Conservation (phyloP, 352 stramenopile species). For the Halophytophthora polymorphica region DNA sequence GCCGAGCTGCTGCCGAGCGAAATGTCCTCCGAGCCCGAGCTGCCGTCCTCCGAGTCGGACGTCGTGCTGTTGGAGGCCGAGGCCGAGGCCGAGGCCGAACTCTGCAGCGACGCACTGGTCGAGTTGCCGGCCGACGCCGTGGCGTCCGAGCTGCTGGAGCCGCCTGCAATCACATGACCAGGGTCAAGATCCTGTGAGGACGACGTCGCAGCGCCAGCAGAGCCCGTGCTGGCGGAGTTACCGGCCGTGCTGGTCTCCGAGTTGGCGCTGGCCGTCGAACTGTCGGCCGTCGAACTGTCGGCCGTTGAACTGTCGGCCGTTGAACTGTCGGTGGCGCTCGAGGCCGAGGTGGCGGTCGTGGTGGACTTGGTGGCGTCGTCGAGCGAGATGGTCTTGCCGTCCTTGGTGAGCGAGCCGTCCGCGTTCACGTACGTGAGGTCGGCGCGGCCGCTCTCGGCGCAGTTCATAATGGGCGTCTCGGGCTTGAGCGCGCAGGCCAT, state of each 20-base stretch:
- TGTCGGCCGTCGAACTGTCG: too few species aligned
- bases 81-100: conserved; percentile 5
- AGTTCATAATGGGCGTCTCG: conserved; percentile 65
- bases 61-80: conserved; percentile 9
- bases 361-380: conserved; percentile 7
- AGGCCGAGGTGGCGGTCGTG: conserved; percentile 5
- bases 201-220: conserved; percentile 4
- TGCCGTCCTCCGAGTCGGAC: conserved; percentile 13
- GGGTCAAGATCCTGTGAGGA: conserved; percentile 13
- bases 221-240: conserved; percentile 6
- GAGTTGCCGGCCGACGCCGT: conserved; percentile 11
- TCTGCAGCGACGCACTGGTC: background rate
- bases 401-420: conserved; percentile 56
- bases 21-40: conserved; percentile 18
- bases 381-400: conserved; percentile 33
- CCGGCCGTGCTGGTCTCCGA: conserved; percentile 9
- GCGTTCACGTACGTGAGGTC: conserved; percentile 73
- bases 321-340: conserved; percentile 16
- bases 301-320: too few species aligned
- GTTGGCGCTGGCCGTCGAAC: conserved; percentile 7
- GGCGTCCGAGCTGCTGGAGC: conserved; percentile 6
- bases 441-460: conserved; percentile 36
- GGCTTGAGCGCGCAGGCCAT: conserved; percentile 62
- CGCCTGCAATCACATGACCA: conserved; percentile 21
- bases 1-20: conserved; percentile 23